Evolutionary conservation across 805 yeast species (phyloP).

Genomic region (Saturnispora hagleri): DNA sequence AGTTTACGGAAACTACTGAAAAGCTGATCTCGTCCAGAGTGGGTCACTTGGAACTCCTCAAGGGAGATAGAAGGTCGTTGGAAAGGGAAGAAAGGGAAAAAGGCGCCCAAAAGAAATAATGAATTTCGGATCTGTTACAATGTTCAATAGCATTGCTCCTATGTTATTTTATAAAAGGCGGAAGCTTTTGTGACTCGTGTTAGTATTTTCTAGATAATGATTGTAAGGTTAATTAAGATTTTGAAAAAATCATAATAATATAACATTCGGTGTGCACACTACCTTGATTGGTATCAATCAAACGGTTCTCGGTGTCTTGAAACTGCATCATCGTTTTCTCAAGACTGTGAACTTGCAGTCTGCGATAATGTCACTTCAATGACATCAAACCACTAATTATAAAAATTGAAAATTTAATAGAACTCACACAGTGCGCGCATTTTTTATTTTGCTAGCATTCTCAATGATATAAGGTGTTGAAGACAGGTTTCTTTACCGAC

Average conservation of each 20-base stretch:
- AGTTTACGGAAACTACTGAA: constrained; percentile 44
- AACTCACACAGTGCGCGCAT: not conserved
- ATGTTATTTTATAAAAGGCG: too few relatives aligned
- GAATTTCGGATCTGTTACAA: not conserved
- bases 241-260: not conserved
- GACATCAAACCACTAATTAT: not conserved
- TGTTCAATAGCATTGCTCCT: not conserved
- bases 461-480: not conserved
- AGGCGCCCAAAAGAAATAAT: not conserved
- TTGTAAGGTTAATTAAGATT: not conserved
- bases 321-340: too few relatives aligned
- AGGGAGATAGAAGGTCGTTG: constrained; percentile 79
- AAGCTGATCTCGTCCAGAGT: constrained; percentile 80
- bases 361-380: not conserved
- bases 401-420: not conserved
- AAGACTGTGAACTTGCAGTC: not conserved
- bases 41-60: constrained; percentile 85
- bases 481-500: not conserved
- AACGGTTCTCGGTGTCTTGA: not conserved
- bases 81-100: constrained; percentile 41
- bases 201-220: not conserved
- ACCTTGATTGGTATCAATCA: not conserved
- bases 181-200: not conserved
- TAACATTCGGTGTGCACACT: not conserved
- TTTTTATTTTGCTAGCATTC: not conserved